Base-by-base conservation (phyloP, 164 flowering plant species). In the Sedum album region DNA sequence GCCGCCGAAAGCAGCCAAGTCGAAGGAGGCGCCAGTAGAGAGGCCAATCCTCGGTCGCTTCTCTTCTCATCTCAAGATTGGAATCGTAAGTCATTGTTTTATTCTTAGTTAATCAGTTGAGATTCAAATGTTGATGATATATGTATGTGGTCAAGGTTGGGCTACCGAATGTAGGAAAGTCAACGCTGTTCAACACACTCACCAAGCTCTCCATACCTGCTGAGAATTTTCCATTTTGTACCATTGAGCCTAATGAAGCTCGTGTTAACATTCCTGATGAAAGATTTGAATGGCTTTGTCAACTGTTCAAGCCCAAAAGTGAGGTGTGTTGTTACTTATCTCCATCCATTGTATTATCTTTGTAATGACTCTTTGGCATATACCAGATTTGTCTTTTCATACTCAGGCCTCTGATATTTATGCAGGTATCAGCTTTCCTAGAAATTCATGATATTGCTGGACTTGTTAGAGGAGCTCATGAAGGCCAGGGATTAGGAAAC, bases 391-490 rank as follows among this genome's bases (percentile, higher is more conserved):
- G 38, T 3, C 5, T 7, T 35, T 3, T 35, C 38, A 35, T n/a
- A 48, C 6, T 5, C 21, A 7, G 9, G 21, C 21, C 21, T 23
- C 26, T 35, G 57, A 51, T 5, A 36, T 13, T 23, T 62, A 44
- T 8, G 25, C 73, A 93, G 99, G 96, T 94, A 26, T 76, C 96
- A 41, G 99, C 99, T 65, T 94, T 95, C 77, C 70, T 95, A 76
- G 97, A 95, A 82, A 90, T 95, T 67, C 96, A 95, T 82, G 99
- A 95, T 70, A 95, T 95, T 66, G 99, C 99, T 67, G 99, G 99
- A 60, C 87, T 95, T 70, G 97, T 95, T 71, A 82, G 86, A 53
- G 99, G 99, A 66, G 99, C 99, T 68, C 97, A 95, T 76, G 65
- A 90, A 83, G 99, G 99, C 55, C 87, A 88, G 73, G 99, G 99